These are phyloP conservation scores for Solanum boliviense DNA, from an alignment of 257 asterid species.

Conservation along the genomic window DNA sequence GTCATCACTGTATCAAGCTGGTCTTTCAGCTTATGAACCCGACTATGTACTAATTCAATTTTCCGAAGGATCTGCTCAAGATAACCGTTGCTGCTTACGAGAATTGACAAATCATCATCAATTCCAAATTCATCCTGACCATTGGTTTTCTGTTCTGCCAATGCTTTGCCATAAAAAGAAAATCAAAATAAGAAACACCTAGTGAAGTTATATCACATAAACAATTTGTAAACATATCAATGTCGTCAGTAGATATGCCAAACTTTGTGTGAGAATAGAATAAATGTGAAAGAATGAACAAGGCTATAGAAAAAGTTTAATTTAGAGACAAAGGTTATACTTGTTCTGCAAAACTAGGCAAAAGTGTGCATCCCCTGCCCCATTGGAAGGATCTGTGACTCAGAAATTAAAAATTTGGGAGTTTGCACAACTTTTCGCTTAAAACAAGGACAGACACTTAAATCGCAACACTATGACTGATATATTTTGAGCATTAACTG, in stretches of 20 bases:
- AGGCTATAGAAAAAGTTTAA: background rate
- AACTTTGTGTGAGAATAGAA: background rate
- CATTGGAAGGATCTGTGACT: background rate
- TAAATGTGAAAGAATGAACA: background rate
- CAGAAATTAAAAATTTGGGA: background rate
- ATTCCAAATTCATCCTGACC: conserved; percentile 40
- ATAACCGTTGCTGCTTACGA: conserved; percentile 27
- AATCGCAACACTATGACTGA: background rate
- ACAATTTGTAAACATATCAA: background rate
- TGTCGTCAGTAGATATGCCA: background rate
- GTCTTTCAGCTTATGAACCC: conserved; percentile 58
- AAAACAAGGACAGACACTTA: background rate
- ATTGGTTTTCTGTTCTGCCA: conserved; percentile 30
- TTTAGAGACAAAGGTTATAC: background rate
- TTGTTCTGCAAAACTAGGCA: background rate
- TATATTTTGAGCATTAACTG: background rate
- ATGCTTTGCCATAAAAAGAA: conserved; percentile 2
- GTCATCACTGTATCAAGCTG: conserved; percentile 49
- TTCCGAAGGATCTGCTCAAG: conserved; percentile 59
- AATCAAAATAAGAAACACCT: background rate
- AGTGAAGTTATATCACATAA: background rate
- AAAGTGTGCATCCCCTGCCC: background rate
- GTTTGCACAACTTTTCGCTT: background rate
- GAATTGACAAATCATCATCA: conserved; percentile 31
- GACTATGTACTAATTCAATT: conserved; percentile 50